A percentile compares a stretch with the other conserved stretches of the same genome.
These are phyloP conservation scores for Ballota nigra DNA, from an alignment of 257 asterid species.

Conservation along the genomic window DNA sequence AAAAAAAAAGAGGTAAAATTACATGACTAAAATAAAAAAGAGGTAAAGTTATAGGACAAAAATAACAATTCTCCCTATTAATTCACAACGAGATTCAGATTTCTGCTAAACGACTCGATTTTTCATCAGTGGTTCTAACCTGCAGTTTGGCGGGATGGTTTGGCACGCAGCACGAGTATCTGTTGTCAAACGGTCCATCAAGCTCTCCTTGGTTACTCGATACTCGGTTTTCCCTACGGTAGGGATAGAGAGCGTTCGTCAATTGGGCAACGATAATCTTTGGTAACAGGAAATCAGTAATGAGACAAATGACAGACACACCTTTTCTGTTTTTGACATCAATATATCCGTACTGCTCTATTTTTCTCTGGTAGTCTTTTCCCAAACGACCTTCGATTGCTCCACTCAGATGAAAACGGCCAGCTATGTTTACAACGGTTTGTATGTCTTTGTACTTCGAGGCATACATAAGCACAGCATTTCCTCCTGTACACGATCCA, in stretches of 20 bases:
- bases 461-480: conserved; percentile 81
- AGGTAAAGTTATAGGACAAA: too few relatives aligned
- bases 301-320: conserved; percentile 9
- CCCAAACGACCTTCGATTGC: conserved; percentile 95
- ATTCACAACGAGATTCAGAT: too few relatives aligned
- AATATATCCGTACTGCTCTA: conserved; percentile 58
- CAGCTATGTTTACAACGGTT: conserved; percentile 69
- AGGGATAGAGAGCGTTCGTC: neutral
- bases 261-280: neutral
- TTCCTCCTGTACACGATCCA: conserved; percentile 67
- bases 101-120: too few relatives aligned
- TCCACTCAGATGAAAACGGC: conserved; percentile 66
- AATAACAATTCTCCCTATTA: too few relatives aligned
- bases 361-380: conserved; percentile 49
- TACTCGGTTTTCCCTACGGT: conserved; percentile 61
- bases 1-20: too few relatives aligned
- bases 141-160: conserved; percentile 54
- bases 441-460: conserved; percentile 51
- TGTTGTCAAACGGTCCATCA: conserved; percentile 76
- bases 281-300: neutral
- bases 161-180: conserved; percentile 58
- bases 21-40: too few relatives aligned
- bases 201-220: conserved; percentile 66
- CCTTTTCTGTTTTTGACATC: conserved; percentile 77
- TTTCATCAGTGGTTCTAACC: conserved; percentile 35